Percentiles rank a stretch among this genome's conserved stretches.
These are phyloP conservation scores for Ballota nigra DNA, from an alignment of 257 asterid genomes.

Conservation along the genomic window DNA sequence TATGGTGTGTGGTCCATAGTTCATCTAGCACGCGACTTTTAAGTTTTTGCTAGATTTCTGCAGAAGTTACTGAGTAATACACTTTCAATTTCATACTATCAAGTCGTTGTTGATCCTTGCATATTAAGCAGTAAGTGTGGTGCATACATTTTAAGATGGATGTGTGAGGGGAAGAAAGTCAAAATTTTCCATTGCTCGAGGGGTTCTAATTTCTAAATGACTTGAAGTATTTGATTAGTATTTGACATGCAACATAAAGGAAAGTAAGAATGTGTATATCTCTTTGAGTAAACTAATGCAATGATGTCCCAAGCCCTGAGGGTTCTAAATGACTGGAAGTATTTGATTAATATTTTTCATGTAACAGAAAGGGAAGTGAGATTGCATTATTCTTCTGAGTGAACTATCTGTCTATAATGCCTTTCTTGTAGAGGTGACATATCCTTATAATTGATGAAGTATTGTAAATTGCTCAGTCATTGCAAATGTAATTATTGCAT, in stretches of 20 bases:
- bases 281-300: slow-evolving; percentile 1
- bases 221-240: slow-evolving; percentile 1
- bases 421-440: slow-evolving; percentile 26
- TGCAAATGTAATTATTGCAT: slow-evolving; percentile 24
- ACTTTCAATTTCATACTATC: neutral
- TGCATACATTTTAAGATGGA: neutral
- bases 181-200: neutral
- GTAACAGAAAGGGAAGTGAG: slow-evolving; percentile 5
- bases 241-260: slow-evolving; percentile 7
- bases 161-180: slow-evolving; percentile 2
- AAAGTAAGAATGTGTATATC: slow-evolving; percentile 5
- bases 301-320: neutral
- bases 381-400: slow-evolving; percentile 3
- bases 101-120: neutral
- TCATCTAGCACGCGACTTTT: neutral
- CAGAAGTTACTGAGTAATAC: neutral
- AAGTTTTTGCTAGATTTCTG: neutral
- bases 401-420: slow-evolving; percentile 15
- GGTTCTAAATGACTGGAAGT: slow-evolving; percentile 7
- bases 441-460: slow-evolving; percentile 24
- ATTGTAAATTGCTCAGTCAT: slow-evolving; percentile 20
- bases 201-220: slow-evolving; percentile 1
- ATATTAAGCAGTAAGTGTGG: neutral
- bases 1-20: neutral
- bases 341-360: neutral